Evolutionary conservation across 1,284 basidiomycete genomes (phyloP), one percentile per base, ranked within the genome.

Genomic region (Cutaneotrichosporon mucoides): DNA sequence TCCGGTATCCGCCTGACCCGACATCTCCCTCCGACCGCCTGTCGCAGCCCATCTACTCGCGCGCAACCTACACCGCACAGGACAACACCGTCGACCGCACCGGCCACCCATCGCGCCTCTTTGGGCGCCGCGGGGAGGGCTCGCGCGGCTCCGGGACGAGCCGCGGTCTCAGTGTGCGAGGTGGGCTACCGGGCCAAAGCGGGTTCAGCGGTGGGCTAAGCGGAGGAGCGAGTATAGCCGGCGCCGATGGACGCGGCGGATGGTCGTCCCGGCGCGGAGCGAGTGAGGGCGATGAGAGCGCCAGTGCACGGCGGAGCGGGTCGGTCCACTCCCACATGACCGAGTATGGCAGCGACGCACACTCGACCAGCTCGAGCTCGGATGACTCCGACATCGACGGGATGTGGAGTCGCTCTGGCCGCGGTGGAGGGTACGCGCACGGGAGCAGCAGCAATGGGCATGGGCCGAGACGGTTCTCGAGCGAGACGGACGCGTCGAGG

Each of bases 1-100:
- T 75, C 59, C 71, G 72, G 38, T 75, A 73, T 50, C 73, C 75
- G 33, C 73, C 76, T 5, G 73, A 75, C 59, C 72, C 73, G 36
- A 69, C 70, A 10, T 74, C 73, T 35, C 74, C 69, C 13, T 62
- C 66, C 34, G 58, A 68, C 52, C 71, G 77, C 34, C 70, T 79
- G 7, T 64, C 68, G 9, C 70, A 74, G 50, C 75, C 75, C 45
- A 67, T 73, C 60, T 77, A 77, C 60, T 64, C 71, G 4, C 59
- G 64, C 12, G 63, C 67, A 2, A 75, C 73, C n/a, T 74, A 68
- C 50, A 76, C 75, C 1, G 73, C 72, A 1, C 65, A 65, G n/a
- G 72, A 73, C 55, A 57, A 67, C 16, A 61, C 58, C 9, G 57
- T 57, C 2, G 59, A 63, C 58, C 53, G 41, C 13, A 43, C 34